Base-by-base conservation (phyloP, 176 grass and related monocot species). In the Hordeum marinum region DNA sequence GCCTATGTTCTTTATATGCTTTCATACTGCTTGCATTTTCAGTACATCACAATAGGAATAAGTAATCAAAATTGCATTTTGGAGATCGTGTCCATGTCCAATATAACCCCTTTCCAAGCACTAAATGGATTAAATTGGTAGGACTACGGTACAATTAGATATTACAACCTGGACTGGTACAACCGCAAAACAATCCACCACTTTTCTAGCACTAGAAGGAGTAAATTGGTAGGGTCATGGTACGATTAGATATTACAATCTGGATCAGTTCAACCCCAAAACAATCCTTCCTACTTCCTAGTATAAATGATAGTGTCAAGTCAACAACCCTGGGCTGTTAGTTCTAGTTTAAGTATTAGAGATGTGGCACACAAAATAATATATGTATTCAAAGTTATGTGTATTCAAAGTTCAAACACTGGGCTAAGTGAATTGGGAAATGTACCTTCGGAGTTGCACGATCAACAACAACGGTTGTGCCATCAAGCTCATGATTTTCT, bases 371-470 rank as follows among this genome's bases (percentile, higher is more conserved):
- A 75, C 17, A 54, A 21, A 75, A 32, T 54, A 48, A 21, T 54
- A 34, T 17, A 34, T 75, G 45, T 29, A 55, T 54, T 71, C 45
- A 20, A 61, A n/a, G 58, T 61, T 42, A n/a, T 17, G 54, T 75
- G 45, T 29, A 55, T 54, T 71, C 45, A 20, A 61, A n/a, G 58
- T 61, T 42, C 20, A 70, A 70, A 70, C 20, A 70, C n/a, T 70
- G 14, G 43, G 37, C 24, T 31, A 45, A 64, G 59, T 5, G 3
- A 45, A 39, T 72, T 21, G 25, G 1, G 17, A 10, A 40, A 78
- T 54, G 76, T 84, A 70, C 90, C 83, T 88, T 89, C 61, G 87
- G 87, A 45, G 87, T 92, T 76, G 90, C 90, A 68, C 90, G 90
- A 80, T 92, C 90, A 86, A 86, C 80, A 76, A 83, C 90, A 69